Conservation (phyloP, 2,329 filamentous ascomycete species). For the Trichoderma breve region DNA sequence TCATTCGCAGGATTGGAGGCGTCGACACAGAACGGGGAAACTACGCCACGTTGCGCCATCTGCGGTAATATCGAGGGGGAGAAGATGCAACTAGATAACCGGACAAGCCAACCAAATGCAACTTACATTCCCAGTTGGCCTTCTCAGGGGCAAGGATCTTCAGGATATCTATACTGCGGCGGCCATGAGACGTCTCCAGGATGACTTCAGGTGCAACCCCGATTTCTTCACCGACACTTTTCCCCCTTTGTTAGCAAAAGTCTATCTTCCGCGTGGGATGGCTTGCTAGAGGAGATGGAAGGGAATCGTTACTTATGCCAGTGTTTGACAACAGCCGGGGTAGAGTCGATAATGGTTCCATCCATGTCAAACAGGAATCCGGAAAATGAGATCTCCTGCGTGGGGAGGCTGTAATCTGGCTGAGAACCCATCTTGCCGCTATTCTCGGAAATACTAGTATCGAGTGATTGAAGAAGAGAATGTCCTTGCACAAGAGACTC, state of each 20-base stretch:
- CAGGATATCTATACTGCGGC: constrained; percentile 83
- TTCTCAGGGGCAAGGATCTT: constrained; percentile 76
- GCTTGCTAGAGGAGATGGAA: background rate
- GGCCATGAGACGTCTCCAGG: constrained; percentile 85
- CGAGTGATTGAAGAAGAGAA: background rate
- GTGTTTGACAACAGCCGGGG: constrained; percentile 71
- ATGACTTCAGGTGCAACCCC: constrained; percentile 82
- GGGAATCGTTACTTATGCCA: constrained; percentile 61
- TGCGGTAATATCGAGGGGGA: background rate
- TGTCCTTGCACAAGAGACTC: background rate
- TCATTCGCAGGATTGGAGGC: background rate
- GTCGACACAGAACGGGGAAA: background rate
- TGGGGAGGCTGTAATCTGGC: constrained; percentile 42
- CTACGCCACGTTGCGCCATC: background rate
- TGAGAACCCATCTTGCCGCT: constrained; percentile 34
- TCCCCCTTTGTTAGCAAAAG: background rate
- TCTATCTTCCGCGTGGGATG: background rate
- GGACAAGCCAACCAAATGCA: background rate
- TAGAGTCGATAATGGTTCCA: constrained; percentile 81
- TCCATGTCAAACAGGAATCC: constrained; percentile 73
- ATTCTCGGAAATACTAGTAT: background rate
- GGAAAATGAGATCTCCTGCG: constrained; percentile 49
- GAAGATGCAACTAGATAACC: background rate
- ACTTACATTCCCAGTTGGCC: constrained; percentile 90
- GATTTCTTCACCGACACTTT: constrained; percentile 76